phyloP scores from a whole-genome alignment of 768 basidiomycete genomes.

The Pleurotus tuoliensis region DNA sequence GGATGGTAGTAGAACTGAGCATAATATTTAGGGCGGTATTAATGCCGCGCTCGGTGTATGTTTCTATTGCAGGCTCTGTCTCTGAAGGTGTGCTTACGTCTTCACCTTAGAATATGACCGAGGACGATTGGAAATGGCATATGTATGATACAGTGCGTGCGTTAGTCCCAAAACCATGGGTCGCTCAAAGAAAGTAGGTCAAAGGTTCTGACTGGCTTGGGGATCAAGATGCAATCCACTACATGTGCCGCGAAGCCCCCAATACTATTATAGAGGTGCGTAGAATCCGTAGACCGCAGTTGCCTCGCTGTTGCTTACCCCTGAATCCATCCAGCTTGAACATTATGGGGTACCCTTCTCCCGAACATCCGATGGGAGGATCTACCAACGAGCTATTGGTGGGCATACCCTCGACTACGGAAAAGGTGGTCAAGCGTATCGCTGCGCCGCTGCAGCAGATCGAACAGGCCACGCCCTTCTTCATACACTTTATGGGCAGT shows the following conservation, averaged over 20 bases:
- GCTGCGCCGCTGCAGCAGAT: slow-evolving; percentile 96
- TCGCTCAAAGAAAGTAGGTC: slow-evolving; percentile 43
- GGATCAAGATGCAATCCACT: slow-evolving; percentile 99
- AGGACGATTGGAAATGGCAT: slow-evolving; percentile 99
- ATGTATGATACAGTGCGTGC: slow-evolving; percentile 88
- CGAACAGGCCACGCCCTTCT: slow-evolving; percentile 97
- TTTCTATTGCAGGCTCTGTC: slow-evolving; percentile 10
- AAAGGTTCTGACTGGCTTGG: slow-evolving; percentile 99
- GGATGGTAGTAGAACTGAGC: slow-evolving; percentile 10
- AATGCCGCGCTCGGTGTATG: slow-evolving; percentile 92
- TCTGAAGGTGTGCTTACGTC: no score
- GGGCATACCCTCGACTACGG: slow-evolving; percentile 95
- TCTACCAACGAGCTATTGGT: slow-evolving; percentile 98
- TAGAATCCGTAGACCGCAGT: background rate
- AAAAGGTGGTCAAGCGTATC: slow-evolving; percentile 97
- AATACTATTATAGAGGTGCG: slow-evolving; percentile 84
- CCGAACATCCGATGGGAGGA: slow-evolving; percentile 95
- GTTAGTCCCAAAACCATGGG: background rate
- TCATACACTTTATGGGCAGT: slow-evolving; percentile 98
- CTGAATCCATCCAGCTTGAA: slow-evolving; percentile 62
- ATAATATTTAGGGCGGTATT: slow-evolving; percentile 74
- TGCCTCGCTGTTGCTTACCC: background rate
- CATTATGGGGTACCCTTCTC: slow-evolving; percentile 99
- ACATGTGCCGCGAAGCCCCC: slow-evolving; percentile 98
- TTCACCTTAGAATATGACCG: slow-evolving; percentile 82